phyloP scores from a whole-genome alignment of 2,329 filamentous ascomycete genomes.

The Fusarium poae region DNA sequence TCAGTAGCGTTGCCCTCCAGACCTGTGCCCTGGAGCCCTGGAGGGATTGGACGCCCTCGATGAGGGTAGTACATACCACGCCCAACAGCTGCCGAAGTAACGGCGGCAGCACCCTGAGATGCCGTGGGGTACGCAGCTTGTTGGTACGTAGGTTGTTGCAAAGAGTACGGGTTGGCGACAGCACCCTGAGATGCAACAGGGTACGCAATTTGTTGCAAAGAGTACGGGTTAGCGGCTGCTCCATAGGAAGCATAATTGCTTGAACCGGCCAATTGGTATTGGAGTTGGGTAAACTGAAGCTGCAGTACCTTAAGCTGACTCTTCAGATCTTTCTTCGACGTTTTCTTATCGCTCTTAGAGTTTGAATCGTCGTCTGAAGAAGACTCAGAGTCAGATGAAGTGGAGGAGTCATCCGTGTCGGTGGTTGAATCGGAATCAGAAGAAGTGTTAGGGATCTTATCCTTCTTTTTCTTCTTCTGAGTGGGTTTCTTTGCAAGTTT shows the following conservation, averaged over 20 bases:
- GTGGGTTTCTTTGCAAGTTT: constrained; percentile 20
- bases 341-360: constrained; percentile 32
- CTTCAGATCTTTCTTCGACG: constrained; percentile 39
- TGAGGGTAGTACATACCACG: neutral
- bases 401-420: constrained; percentile 41
- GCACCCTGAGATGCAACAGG: neutral
- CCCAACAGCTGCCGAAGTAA: neutral
- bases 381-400: constrained; percentile 45
- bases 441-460: constrained; percentile 10
- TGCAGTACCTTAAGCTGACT: constrained; percentile 51
- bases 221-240: constrained; percentile 11
- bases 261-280: constrained; percentile 37
- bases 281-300: constrained; percentile 47
- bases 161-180: constrained; percentile 9
- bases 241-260: constrained; percentile 5
- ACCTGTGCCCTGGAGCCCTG: neutral
- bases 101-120: neutral
- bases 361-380: constrained; percentile 37
- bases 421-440: constrained; percentile 43
- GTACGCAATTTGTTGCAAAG: constrained; percentile 6
- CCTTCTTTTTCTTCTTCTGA: constrained; percentile 33
- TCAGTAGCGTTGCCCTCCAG: neutral
- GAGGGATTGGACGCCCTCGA: neutral
- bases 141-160: constrained; percentile 6
- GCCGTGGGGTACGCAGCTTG: neutral